Evolutionary conservation across 2,329 filamentous ascomycete genomes (phyloP).

Genomic region (Arthroderma sp.): DNA sequence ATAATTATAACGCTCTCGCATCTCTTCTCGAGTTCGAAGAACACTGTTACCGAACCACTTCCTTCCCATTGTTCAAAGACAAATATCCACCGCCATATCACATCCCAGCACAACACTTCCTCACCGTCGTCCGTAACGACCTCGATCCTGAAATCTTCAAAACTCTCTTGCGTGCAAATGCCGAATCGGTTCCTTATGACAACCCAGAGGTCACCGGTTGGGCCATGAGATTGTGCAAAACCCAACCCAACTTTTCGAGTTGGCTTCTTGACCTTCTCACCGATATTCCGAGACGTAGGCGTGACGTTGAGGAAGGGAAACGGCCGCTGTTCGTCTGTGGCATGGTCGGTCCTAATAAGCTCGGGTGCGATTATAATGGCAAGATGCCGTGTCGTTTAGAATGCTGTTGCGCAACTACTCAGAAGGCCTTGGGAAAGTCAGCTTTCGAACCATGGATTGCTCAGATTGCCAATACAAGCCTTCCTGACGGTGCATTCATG

Average conservation of each 20-base stretch:
- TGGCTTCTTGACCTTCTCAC: slow-evolving; percentile 1
- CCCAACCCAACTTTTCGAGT: neutral
- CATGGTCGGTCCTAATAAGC: neutral
- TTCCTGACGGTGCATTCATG: no score
- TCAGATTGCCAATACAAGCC: no score
- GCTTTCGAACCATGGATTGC: no score
- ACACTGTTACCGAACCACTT: slow-evolving; percentile 14
- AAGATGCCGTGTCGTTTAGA: neutral
- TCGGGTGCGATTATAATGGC: neutral
- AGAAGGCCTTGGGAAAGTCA: no score
- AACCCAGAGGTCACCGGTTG: slow-evolving; percentile 25
- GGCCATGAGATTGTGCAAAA: slow-evolving; percentile 9
- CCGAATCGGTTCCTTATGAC: slow-evolving; percentile 25
- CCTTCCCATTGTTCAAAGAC: neutral
- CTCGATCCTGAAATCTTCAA: slow-evolving; percentile 18
- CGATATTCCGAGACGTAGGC: no score
- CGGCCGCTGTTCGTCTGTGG: neutral
- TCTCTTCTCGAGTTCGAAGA: slow-evolving; percentile 28
- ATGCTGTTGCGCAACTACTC: no score
- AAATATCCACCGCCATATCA: slow-evolving; percentile 13
- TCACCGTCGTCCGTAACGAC: slow-evolving; percentile 17
- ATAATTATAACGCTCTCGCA: slow-evolving; percentile 20
- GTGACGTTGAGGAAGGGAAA: no score
- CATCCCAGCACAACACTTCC: slow-evolving; percentile 23
- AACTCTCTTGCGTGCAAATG: slow-evolving; percentile 23